phyloP scores from a whole-genome alignment of 2,329 filamentous ascomycete species.

The Ophiostoma populinum region DNA sequence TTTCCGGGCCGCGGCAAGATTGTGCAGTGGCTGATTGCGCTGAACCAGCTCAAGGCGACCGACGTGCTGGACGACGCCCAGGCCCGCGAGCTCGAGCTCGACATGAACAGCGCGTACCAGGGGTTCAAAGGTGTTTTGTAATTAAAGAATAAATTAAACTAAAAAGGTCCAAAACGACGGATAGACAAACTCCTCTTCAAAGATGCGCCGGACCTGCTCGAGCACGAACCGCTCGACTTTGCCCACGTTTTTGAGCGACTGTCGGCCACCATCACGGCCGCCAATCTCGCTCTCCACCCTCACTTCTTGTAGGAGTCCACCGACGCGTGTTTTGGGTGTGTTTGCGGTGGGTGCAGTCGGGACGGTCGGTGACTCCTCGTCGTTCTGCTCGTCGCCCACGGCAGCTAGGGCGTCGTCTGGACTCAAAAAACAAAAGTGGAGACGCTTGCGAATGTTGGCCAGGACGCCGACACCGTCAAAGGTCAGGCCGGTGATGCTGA shows the following conservation, averaged over 20 bases:
- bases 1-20: slow-evolving; percentile 96
- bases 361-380: background rate
- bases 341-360: background rate
- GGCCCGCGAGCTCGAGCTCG: slow-evolving; percentile 73
- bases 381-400: slow-evolving; percentile 33
- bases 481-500: slow-evolving; percentile 85
- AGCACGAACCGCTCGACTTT: slow-evolving; percentile 97
- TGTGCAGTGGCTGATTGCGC: slow-evolving; percentile 89
- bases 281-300: slow-evolving; percentile 96
- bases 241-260: slow-evolving; percentile 93
- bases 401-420: slow-evolving; percentile 75
- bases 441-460: slow-evolving; percentile 73
- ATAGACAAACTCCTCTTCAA: slow-evolving; percentile 97
- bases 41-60: slow-evolving; percentile 95
- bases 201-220: slow-evolving; percentile 89
- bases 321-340: slow-evolving; percentile 26
- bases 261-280: slow-evolving; percentile 75
- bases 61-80: slow-evolving; percentile 81
- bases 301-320: slow-evolving; percentile 77
- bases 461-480: slow-evolving; percentile 92
- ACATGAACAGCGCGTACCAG: slow-evolving; percentile 87
- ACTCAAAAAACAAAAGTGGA: slow-evolving; percentile 88
- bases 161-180: slow-evolving; percentile 98
- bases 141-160: slow-evolving; percentile 32
- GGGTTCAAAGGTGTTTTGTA: slow-evolving; percentile 51